phyloP scores from a whole-genome alignment of 2,329 filamentous ascomycete genomes.

The Xylaria sp. region DNA sequence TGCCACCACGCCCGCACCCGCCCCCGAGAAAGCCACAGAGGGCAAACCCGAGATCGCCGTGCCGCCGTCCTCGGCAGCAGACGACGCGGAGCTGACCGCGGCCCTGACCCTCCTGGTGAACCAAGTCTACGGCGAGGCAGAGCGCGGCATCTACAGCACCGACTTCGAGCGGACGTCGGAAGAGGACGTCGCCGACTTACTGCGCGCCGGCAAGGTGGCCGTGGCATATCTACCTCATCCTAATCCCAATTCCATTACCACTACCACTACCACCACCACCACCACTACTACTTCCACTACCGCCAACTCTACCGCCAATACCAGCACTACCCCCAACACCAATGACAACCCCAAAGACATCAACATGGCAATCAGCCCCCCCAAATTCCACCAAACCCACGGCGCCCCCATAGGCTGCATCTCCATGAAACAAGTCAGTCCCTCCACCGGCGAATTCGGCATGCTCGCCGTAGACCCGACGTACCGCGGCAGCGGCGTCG shows the following conservation, averaged over 20 bases:
- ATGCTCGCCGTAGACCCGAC: slow-evolving; percentile 44
- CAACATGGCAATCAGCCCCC: too few relatives aligned
- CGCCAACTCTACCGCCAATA: too few relatives aligned
- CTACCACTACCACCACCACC: neutral
- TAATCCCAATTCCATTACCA: neutral
- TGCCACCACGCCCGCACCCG: neutral
- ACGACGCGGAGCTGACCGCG: slow-evolving; percentile 35
- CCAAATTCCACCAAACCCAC: neutral
- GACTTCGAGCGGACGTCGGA: slow-evolving; percentile 43
- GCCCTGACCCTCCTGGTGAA: slow-evolving; percentile 42
- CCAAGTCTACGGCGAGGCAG: slow-evolving; percentile 63
- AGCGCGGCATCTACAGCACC: slow-evolving; percentile 60
- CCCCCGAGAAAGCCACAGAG: neutral
- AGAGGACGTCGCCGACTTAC: slow-evolving; percentile 37
- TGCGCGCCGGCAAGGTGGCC: slow-evolving; percentile 44
- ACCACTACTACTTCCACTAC: too few relatives aligned
- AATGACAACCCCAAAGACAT: neutral
- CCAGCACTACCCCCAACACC: neutral
- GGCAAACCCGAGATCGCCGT: slow-evolving; percentile 35
- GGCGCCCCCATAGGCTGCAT: slow-evolving; percentile 45
- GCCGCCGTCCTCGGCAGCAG: slow-evolving; percentile 33
- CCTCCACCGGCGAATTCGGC: slow-evolving; percentile 44
- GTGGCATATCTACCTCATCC: slow-evolving; percentile 34
- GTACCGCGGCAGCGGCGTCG: slow-evolving; percentile 46
- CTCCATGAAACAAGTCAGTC: slow-evolving; percentile 37